Base-by-base conservation (phyloP, 2,329 filamentous ascomycete genomes). In the Apiospora malaysiana region DNA sequence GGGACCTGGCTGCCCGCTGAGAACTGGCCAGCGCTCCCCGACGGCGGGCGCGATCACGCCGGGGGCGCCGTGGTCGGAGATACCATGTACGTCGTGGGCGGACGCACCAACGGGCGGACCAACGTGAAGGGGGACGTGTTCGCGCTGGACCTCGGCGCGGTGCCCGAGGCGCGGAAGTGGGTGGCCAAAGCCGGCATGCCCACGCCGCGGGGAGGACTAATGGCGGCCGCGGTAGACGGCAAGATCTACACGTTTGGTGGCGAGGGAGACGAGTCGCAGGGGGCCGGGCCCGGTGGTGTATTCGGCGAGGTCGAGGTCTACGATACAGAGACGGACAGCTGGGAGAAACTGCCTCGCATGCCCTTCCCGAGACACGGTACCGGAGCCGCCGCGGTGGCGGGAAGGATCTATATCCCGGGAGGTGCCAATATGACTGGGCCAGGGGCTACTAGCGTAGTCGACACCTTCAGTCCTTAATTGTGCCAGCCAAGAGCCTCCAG, bases 401-500 rank as follows among this genome's bases (percentile, higher is more conserved):
- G 56, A 40, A 63, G 18, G 21, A 63, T 63, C 1, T 63, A 40
- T 21, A 63, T 63, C 32, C 56, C 56, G 18, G 56, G 56, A 23
- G 56, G 56, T 32, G 27, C 56, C 32, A 63, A 63, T 9, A 21
- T 40, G 32, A 63, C 56, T 6, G 56, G 56, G 16, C 3, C 56
- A 63, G 56, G 56, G 32, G 56, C 56, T 4, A 63, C 56, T 63
- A 63, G 56, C 18, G 56, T 63, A 18, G 32, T 63, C 32, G 56
- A 63, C 27, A 32, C 18, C 32, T 63, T 40, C 56, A 63, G 18
- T 63, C 56, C 56, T 63, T 63, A 63, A 63, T 63, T 63, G 56
- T 63, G 32, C 18, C 56, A 63, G 8, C 7, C 49, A 56, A 32
- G 32, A 32, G 32, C 7, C 18, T 47, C 42, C 42, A 45, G 42